Evolutionary conservation across 2,329 filamentous ascomycete genomes (phyloP), one percentile per base, ranked within the genome.

Genomic region (Pestalotiopsis sp.): DNA sequence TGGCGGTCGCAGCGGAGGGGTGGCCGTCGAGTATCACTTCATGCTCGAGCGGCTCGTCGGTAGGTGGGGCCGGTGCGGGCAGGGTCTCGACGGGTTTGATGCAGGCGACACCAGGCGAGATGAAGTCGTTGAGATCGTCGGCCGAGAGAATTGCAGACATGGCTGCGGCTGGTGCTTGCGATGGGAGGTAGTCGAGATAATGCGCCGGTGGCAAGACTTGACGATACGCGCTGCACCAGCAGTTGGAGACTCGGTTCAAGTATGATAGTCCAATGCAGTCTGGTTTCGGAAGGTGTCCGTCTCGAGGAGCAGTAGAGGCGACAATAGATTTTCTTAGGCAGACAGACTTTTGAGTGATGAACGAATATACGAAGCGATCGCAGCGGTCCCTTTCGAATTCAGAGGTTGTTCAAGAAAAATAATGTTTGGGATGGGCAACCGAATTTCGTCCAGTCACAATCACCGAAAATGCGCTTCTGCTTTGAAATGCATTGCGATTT

Each of bases 81-180:
- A 99, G 89, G 2, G 94, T 97, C 81, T 99, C 96, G 78, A 99
- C 88, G 36, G 96, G 96, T 78, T 99, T 98, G 81, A 99, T 98
- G 83, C 96, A 99, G 71, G 96, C 96, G 77, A 99, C 95, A 71
- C 95, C 95, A 14, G 96, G 96, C 68, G 93, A 96, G 79, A 99
- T 99, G 84, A 99, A 99, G 86, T 99, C 96, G 85, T 99, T 99
- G 71, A 99, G 87, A 80, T 98, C 95, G 84, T 99, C 95, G 77
- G 92, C 92, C 68, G 95, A 98, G 76, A 99, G 92, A 77, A 99
- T 99, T 71, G 96, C 96, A 79, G 94, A 97, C 96, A 99, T 99
- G 71, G 80, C 85, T 74, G 36, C 39, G 31, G 52, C 31, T 62
- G 59, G 59, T 39, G 31, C 23, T 36, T 62, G 59, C 59, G 31